These are phyloP conservation scores for Tuber brumale DNA, from an alignment of 495 filamentous ascomycete genomes.

Conservation along the genomic window DNA sequence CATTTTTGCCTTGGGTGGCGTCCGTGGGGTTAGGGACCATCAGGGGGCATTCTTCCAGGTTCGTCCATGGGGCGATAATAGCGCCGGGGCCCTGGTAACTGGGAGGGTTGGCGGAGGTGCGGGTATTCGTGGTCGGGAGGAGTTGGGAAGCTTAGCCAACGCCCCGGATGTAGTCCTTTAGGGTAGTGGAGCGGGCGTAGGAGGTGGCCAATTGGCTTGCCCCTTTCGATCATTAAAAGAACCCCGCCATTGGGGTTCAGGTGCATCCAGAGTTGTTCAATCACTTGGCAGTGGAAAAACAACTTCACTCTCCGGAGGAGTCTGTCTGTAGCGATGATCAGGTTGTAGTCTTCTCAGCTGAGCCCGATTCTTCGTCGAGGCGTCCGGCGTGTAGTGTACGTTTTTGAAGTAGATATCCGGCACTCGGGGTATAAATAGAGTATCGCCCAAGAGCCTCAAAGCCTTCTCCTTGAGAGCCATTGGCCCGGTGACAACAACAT, in stretches of 20 bases:
- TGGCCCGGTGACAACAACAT: constrained; percentile 53
- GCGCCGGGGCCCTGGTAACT: constrained; percentile 65
- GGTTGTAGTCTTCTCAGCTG: too few species aligned
- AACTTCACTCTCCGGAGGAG: too few species aligned
- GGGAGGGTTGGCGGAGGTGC: constrained; percentile 44
- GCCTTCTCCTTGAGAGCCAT: constrained; percentile 60
- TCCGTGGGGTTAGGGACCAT: constrained; percentile 62
- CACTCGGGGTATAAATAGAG: too few species aligned
- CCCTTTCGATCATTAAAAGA: constrained; percentile 84
- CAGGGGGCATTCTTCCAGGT: constrained; percentile 78
- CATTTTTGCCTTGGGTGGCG: constrained; percentile 69
- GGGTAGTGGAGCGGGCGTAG: constrained; percentile 66
- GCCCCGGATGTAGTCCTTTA: constrained; percentile 67
- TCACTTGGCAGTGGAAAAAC: constrained; percentile 39
- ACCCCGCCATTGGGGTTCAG: constrained; percentile 77
- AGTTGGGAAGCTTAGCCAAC: constrained; percentile 48
- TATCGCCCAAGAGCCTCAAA: constrained; percentile 57
- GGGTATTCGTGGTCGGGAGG: constrained; percentile 43
- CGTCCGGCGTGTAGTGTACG: too few species aligned
- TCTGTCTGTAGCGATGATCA: too few species aligned
- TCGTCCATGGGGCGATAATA: constrained; percentile 94
- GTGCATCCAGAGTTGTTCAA: constrained; percentile 80
- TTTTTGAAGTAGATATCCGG: too few species aligned
- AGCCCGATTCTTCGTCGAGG: too few species aligned
- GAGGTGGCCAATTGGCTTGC: constrained; percentile 79